Percentiles rank a stretch among this genome's conserved stretches.
Conservation (phyloP, 768 basidiomycete species). For the Holtermannia corniformis region DNA sequence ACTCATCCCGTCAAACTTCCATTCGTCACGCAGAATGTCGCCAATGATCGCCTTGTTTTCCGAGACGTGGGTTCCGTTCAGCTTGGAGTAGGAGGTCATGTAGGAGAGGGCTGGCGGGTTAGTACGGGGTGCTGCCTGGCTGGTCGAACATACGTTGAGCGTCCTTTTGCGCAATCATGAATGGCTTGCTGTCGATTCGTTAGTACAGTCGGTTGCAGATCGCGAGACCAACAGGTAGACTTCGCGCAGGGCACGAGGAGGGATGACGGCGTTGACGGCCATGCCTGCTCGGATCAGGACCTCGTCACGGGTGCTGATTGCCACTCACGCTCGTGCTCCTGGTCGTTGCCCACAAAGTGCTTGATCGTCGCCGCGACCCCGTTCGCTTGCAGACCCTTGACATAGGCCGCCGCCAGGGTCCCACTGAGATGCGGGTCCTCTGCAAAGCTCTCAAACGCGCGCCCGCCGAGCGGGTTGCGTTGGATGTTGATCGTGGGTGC, state of each 20-base stretch:
- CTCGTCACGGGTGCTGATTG: constrained; percentile 50
- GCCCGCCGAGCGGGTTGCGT: constrained; percentile 43
- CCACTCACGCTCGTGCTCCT: constrained; percentile 62
- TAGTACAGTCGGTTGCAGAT: constrained; percentile 12
- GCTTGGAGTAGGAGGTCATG: constrained; percentile 49
- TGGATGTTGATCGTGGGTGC: constrained; percentile 71
- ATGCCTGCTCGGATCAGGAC: constrained; percentile 6
- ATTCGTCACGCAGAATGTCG: constrained; percentile 55
- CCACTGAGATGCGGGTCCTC: constrained; percentile 61
- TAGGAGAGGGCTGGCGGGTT: constrained; percentile 15
- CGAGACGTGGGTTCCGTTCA: constrained; percentile 55
- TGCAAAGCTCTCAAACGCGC: constrained; percentile 59
- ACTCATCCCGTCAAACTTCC: constrained; percentile 52
- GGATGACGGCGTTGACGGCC: constrained; percentile 41
- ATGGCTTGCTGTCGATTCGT: constrained; percentile 31
- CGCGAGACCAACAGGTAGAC: constrained; percentile 53
- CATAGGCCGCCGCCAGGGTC: constrained; percentile 55
- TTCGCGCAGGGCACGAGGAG: constrained; percentile 59
- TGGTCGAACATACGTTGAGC: not conserved
- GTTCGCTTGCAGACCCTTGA: constrained; percentile 58
- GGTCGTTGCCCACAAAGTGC: constrained; percentile 61
- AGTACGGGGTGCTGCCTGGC: not conserved
- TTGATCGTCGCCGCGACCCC: constrained; percentile 65
- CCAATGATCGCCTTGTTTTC: constrained; percentile 50
- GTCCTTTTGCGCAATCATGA: constrained; percentile 53